Conservation (phyloP, 441 rosid genomes). For the Brassica balearica region DNA sequence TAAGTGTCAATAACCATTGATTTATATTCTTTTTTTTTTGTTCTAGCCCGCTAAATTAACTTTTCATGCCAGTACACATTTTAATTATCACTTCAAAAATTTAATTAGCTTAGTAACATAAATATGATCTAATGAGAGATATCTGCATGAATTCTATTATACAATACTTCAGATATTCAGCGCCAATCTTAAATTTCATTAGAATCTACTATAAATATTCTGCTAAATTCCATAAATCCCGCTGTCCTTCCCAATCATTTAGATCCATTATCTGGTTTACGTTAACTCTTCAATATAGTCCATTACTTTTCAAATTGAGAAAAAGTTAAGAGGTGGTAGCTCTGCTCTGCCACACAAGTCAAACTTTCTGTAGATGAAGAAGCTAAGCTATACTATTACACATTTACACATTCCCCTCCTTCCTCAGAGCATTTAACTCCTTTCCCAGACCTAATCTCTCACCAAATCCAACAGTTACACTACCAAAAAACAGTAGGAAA, state of each 20-base stretch:
- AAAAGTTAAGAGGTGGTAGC: background rate
- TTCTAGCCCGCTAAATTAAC: background rate
- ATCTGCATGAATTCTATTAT: background rate
- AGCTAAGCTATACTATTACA: conserved; percentile 12
- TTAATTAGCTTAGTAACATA: background rate
- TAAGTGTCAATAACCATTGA: background rate
- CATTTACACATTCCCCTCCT: conserved; percentile 24
- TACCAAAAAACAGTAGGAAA: background rate
- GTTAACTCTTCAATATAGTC: background rate
- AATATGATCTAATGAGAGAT: background rate
- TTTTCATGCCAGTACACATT: background rate
- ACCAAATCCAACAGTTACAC: conserved; percentile 7
- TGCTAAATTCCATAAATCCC: background rate
- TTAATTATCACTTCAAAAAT: background rate
- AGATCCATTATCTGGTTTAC: background rate
- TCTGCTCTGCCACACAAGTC: conserved; percentile 29
- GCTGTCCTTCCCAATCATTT: background rate
- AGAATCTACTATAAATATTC: background rate
- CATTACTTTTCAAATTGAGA: background rate
- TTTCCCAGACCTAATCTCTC: conserved; percentile 22
- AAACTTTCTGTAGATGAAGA: conserved; percentile 22
- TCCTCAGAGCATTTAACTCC: background rate
- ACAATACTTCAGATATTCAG: background rate
- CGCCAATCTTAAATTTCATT: background rate
- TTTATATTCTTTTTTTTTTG: background rate